phyloP scores from a whole-genome alignment of 192 early-diverging fungal species.

The Mortierella hygrophila region DNA sequence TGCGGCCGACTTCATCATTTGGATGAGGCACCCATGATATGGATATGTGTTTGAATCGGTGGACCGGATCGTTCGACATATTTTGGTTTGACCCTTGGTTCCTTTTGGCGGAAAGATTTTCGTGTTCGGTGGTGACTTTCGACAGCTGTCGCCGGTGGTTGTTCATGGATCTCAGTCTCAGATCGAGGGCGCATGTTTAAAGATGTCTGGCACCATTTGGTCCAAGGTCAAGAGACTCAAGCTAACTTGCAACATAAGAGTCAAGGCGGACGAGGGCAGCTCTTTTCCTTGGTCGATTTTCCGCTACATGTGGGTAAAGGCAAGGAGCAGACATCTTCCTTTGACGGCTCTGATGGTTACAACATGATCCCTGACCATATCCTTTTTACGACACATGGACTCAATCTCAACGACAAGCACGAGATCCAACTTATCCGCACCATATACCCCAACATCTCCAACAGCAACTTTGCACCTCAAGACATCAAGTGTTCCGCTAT shows the following conservation, averaged over 20 bases:
- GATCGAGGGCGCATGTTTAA: not conserved
- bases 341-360: constrained; percentile 12
- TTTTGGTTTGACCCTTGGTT: not conserved
- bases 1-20: constrained; percentile 11
- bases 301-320: not conserved
- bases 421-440: not conserved
- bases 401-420: not conserved
- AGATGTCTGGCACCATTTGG: not conserved
- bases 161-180: not conserved
- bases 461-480: not conserved
- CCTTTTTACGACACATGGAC: not conserved
- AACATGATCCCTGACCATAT: constrained; percentile 5
- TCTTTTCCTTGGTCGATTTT: too few species aligned
- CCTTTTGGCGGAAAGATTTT: constrained; percentile 31
- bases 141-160: constrained; percentile 41
- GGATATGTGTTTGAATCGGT: constrained; percentile 24
- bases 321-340: not conserved
- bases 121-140: constrained; percentile 50
- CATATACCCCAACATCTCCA: not conserved
- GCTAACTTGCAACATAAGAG: not conserved
- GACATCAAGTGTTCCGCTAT: not conserved
- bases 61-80: constrained; percentile 8
- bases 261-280: not conserved
- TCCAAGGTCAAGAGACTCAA: not conserved
- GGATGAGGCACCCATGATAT: constrained; percentile 45